Conservation (phyloP, 352 stramenopile species). For the Pythium apleroticum region DNA sequence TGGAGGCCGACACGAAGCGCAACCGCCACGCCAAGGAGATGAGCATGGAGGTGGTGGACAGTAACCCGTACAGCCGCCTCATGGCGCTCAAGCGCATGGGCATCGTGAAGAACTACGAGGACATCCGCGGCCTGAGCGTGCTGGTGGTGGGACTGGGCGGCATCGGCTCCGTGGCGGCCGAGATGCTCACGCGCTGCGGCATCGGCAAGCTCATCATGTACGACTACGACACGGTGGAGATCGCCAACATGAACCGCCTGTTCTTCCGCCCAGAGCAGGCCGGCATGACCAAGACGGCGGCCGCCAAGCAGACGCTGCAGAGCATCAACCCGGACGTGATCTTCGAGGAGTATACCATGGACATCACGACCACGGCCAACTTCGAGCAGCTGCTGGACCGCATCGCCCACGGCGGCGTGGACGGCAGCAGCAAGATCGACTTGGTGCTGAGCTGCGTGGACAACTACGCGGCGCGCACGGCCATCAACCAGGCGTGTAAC, state of each 20-base stretch:
- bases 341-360: conserved; percentile 85
- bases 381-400: conserved; percentile 84
- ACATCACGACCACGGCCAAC: conserved; percentile 85
- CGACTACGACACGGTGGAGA: conserved; percentile 90
- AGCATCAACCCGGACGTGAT: conserved; percentile 90
- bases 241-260: conserved; percentile 91
- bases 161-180: conserved; percentile 83
- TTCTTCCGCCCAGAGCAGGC: conserved; percentile 89
- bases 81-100: conserved; percentile 91
- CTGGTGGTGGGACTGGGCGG: conserved; percentile 84
- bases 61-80: conserved; percentile 88
- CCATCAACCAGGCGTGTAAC: conserved; percentile 88
- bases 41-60: conserved; percentile 81
- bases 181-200: conserved; percentile 90
- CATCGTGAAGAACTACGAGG: conserved; percentile 88
- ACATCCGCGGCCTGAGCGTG: conserved; percentile 80
- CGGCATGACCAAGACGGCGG: conserved; percentile 85
- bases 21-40: conserved; percentile 46
- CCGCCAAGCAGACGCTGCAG: conserved; percentile 84
- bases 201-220: conserved; percentile 90
- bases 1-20: conserved; percentile 43
- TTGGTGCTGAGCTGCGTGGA: conserved; percentile 89
- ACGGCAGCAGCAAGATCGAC: conserved; percentile 59
- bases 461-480: conserved; percentile 87
- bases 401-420: conserved; percentile 66